Conservation (phyloP, 2,329 filamentous ascomycete genomes). For the Claviceps humidiphila region DNA sequence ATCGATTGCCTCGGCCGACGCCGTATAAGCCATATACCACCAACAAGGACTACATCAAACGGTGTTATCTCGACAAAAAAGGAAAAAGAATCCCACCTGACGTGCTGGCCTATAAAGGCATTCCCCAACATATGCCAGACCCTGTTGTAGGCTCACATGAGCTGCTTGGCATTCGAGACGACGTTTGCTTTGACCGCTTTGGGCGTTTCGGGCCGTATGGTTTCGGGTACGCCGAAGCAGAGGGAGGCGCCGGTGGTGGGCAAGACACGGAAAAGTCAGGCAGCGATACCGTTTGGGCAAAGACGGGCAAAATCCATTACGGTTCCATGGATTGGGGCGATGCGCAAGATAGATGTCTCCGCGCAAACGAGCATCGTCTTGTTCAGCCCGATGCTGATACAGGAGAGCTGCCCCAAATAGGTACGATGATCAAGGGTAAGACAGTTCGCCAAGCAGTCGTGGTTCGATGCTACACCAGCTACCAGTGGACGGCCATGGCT, state of each 20-base stretch:
- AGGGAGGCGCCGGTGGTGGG: slow-evolving; percentile 60
- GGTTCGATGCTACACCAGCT: slow-evolving; percentile 69
- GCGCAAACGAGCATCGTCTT: slow-evolving; percentile 52
- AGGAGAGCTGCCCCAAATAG: slow-evolving; percentile 17
- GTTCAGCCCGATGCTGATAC: slow-evolving; percentile 24
- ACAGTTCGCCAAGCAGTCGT: slow-evolving; percentile 58
- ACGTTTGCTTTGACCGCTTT: slow-evolving; percentile 81
- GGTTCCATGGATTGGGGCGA: slow-evolving; percentile 39
- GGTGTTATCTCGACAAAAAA: slow-evolving; percentile 50
- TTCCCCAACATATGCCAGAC: slow-evolving; percentile 66
- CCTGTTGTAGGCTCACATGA: slow-evolving; percentile 65
- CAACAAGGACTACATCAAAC: slow-evolving; percentile 35
- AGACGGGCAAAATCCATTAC: slow-evolving; percentile 44
- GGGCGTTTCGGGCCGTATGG: slow-evolving; percentile 77
- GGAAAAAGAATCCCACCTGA: slow-evolving; percentile 45
- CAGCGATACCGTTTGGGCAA: slow-evolving; percentile 44
- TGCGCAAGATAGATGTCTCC: slow-evolving; percentile 39
- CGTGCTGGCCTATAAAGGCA: slow-evolving; percentile 53
- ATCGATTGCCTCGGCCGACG: slow-evolving; percentile 28
- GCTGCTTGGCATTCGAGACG: slow-evolving; percentile 58
- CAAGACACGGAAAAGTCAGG: slow-evolving; percentile 60
- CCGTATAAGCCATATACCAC: slow-evolving; percentile 58
- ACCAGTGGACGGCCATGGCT: slow-evolving; percentile 63
- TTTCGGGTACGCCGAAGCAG: slow-evolving; percentile 61
- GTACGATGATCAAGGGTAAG: slow-evolving; percentile 17